Conservation (phyloP, 106 monocot genomes). For the Alisma plantagoaquatica region DNA sequence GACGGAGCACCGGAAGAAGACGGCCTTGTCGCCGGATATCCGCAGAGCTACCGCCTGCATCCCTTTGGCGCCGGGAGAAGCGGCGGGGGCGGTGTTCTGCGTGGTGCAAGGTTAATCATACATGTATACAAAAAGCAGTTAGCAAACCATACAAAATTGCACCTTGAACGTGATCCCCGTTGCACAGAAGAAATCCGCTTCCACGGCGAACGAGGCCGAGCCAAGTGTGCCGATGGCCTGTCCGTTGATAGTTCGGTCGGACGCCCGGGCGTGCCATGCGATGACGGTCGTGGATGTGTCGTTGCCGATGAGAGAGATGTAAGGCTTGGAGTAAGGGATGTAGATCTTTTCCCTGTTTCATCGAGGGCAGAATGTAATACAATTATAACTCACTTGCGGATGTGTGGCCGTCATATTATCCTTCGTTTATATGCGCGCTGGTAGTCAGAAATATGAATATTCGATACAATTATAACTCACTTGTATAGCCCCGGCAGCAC, state of each 20-base stretch:
- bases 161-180: conserved; percentile 34
- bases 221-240: conserved; percentile 18
- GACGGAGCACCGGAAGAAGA: conserved; percentile 47
- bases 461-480: no score
- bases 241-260: conserved; percentile 18
- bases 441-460: no score
- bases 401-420: no score
- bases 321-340: conserved; percentile 22
- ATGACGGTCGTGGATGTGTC: conserved; percentile 11
- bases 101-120: no score
- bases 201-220: conserved; percentile 27
- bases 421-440: no score
- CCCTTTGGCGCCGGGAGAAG: conserved; percentile 50
- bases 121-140: no score
- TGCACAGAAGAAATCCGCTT: conserved; percentile 37
- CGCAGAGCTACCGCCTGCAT: conserved; percentile 80
- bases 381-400: no score
- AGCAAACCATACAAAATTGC: not conserved
- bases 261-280: conserved; percentile 29
- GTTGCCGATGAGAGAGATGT: conserved; percentile 29
- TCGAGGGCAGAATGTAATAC: not conserved
- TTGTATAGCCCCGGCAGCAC: conserved; percentile 60
- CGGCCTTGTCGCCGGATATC: conserved; percentile 67
- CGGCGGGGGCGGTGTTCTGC: conserved; percentile 56
- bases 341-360: conserved; percentile 34